phyloP scores from a whole-genome alignment of 2,329 filamentous ascomycete species.

The Teratosphaeria gauchensis region DNA sequence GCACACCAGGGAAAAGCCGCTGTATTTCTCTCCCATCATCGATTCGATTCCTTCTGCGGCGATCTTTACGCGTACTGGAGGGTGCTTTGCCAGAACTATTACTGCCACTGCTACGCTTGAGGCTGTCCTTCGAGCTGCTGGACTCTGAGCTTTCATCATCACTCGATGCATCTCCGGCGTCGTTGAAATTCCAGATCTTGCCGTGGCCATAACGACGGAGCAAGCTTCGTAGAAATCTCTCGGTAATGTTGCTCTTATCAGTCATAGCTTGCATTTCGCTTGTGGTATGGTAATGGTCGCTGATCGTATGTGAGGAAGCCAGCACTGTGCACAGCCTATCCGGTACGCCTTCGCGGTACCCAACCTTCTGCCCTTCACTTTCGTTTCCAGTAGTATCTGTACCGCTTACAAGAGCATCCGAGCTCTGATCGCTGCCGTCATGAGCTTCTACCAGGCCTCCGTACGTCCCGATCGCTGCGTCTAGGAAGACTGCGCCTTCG shows the following conservation, averaged over 20 bases:
- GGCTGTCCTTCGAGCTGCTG: background rate
- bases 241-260: conserved; percentile 5
- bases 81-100: background rate
- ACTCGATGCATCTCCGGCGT: conserved; percentile 7
- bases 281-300: conserved; percentile 1
- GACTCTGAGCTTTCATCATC: conserved; percentile 4
- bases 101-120: background rate
- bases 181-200: conserved; percentile 17
- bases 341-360: background rate
- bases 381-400: conserved; percentile 3
- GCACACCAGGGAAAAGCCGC: conserved; percentile 35
- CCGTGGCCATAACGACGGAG: conserved; percentile 15
- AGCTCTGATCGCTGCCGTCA: conserved; percentile 3
- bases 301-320: conserved; percentile 9
- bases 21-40: conserved; percentile 18
- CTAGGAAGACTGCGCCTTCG: conserved; percentile 40
- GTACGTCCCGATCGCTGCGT: conserved; percentile 22
- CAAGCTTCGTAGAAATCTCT: conserved; percentile 14
- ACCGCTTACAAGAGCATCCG: conserved; percentile 4
- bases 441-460: conserved; percentile 13
- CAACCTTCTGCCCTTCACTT: conserved; percentile 4
- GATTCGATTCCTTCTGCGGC: conserved; percentile 2
- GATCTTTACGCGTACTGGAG: background rate
- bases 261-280: conserved; percentile 1
- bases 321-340: conserved; percentile 11